Percentiles rank a stretch among this genome's conserved stretches.
Evolutionary conservation across 306 rosid species (phyloP).

Genomic region (Prunus davidiana): DNA sequence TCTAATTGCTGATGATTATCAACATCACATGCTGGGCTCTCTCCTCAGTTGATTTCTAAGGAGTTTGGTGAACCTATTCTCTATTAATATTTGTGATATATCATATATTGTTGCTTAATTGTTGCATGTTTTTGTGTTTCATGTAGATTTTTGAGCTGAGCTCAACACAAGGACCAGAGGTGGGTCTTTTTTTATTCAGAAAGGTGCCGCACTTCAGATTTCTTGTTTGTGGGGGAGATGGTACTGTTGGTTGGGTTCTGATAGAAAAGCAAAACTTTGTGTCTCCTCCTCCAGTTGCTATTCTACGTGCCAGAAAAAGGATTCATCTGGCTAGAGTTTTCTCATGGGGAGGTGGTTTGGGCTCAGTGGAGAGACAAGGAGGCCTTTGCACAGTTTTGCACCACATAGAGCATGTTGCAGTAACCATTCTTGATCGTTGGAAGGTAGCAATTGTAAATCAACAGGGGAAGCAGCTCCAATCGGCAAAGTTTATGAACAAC

Average conservation of each 20-base stretch:
- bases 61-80: no score
- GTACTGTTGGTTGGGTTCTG: conserved; percentile 96
- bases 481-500: conserved; percentile 84
- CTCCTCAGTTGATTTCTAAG: no score
- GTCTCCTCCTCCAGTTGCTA: conserved; percentile 97
- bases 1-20: no score
- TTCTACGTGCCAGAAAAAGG: conserved; percentile 50
- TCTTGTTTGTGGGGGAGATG: conserved; percentile 79
- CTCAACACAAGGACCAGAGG: conserved; percentile 85
- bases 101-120: no score
- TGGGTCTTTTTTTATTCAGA: conserved; percentile 80
- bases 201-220: conserved; percentile 85
- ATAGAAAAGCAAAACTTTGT: conserved; percentile 88
- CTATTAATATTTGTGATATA: no score
- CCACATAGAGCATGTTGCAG: conserved; percentile 5
- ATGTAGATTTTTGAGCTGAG: conserved; percentile 82
- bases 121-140: conserved; percentile 13
- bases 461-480: conserved; percentile 63
- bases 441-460: conserved; percentile 62
- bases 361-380: no score
- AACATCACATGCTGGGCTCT: no score
- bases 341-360: no score
- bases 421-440: conserved; percentile 97
- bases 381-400: no score
- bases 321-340: no score